Percentiles rank a stretch among this genome's conserved stretches.
These are phyloP conservation scores for Bjerkandera adusta DNA, from an alignment of 1,284 basidiomycete genomes.

Conservation along the genomic window DNA sequence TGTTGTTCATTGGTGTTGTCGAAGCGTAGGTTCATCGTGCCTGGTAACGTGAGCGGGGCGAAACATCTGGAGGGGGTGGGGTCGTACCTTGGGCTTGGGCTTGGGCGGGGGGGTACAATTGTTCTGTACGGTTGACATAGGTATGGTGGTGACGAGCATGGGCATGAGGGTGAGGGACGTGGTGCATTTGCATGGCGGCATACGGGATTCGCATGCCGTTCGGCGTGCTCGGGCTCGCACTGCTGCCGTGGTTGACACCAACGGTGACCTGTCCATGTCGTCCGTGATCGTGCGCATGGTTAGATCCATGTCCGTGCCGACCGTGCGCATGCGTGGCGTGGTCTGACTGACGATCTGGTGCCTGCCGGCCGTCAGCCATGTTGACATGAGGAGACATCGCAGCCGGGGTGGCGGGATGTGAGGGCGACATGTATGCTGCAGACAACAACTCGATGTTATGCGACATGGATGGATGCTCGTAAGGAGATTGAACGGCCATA, in stretches of 20 bases:
- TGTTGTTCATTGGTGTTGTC: constrained; percentile 22
- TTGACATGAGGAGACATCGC: constrained; percentile 22
- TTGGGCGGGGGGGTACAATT: constrained; percentile 42
- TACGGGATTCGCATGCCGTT: constrained; percentile 54
- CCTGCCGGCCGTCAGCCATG: constrained; percentile 20
- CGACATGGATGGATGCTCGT: constrained; percentile 19
- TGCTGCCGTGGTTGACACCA: constrained; percentile 1
- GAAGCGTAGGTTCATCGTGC: constrained; percentile 35
- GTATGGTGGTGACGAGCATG: constrained; percentile 64
- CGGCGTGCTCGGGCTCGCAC: constrained; percentile 8
- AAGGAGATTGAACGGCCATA: constrained; percentile 19
- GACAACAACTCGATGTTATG: constrained; percentile 28
- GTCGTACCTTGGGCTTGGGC: no score
- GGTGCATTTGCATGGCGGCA: constrained; percentile 57
- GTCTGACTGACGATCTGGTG: constrained; percentile 20
- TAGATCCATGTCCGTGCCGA: constrained; percentile 13
- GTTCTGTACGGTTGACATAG: constrained; percentile 41
- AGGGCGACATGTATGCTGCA: constrained; percentile 29
- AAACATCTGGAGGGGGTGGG: no score
- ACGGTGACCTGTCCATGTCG: no score
- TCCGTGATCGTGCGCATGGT: constrained; percentile 13
- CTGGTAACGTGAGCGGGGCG: no score
- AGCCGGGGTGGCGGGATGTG: constrained; percentile 26
- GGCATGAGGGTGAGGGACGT: constrained; percentile 73
- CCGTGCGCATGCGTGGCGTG: constrained; percentile 12